A percentile compares a stretch with the other conserved stretches of the same genome.
Conservation (phyloP, 2,329 filamentous ascomycete species). For the Septoria petroselini region DNA sequence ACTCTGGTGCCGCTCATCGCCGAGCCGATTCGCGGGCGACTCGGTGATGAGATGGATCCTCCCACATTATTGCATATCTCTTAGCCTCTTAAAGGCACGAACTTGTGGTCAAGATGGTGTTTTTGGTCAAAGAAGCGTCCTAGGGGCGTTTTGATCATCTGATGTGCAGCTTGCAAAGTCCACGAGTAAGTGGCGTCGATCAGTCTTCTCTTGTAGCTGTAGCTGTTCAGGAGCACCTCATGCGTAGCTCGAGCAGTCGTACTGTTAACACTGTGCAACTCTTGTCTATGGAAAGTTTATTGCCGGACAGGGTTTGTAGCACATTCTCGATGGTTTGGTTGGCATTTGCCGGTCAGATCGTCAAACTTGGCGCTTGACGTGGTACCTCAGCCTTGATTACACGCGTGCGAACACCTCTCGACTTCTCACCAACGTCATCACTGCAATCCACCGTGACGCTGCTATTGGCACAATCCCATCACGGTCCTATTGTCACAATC, state of each 20-base stretch:
- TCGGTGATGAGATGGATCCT: too few relatives aligned
- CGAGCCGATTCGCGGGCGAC: too few relatives aligned
- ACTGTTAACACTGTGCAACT: background rate
- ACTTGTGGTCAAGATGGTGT: too few relatives aligned
- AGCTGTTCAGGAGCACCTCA: background rate
- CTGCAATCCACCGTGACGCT: background rate
- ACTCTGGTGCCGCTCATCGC: too few relatives aligned
- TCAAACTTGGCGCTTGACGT: slow-evolving; percentile 14
- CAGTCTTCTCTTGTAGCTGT: background rate
- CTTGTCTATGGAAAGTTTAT: slow-evolving; percentile 7
- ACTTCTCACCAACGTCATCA: background rate
- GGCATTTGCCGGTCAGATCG: slow-evolving; percentile 13
- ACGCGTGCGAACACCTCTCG: background rate
- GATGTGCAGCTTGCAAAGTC: too few relatives aligned
- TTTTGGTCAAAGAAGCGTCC: too few relatives aligned
- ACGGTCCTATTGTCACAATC: background rate
- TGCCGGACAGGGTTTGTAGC: slow-evolving; percentile 18
- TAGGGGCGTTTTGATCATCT: too few relatives aligned
- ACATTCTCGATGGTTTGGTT: slow-evolving; percentile 16
- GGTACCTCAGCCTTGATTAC: slow-evolving; percentile 9
- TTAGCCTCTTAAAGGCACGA: too few relatives aligned
- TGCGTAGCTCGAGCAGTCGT: background rate
- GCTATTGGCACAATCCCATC: background rate
- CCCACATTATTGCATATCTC: too few relatives aligned
- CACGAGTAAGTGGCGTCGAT: background rate